These are phyloP conservation scores for Sarocladium oryzae DNA, from an alignment of 2,329 filamentous ascomycete genomes.

Conservation along the genomic window DNA sequence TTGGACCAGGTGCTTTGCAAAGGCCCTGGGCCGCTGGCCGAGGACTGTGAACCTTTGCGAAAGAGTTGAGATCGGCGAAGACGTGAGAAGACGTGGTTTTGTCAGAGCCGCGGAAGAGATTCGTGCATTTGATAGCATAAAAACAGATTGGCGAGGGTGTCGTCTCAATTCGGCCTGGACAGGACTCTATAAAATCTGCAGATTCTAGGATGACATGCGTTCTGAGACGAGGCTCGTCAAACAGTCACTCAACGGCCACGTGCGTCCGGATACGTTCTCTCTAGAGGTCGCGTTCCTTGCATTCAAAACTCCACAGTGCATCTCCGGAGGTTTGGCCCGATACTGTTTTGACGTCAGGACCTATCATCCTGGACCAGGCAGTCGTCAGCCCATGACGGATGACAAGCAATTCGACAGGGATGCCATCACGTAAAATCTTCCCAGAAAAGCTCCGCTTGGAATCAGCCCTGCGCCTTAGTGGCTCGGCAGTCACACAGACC, in stretches of 20 bases:
- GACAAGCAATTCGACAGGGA: not conserved
- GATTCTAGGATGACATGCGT: too few relatives aligned
- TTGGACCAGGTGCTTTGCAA: not conserved
- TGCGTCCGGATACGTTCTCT: too few relatives aligned
- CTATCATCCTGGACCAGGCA: not conserved
- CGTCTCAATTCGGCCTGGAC: too few relatives aligned
- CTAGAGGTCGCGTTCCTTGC: too few relatives aligned
- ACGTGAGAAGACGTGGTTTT: not conserved
- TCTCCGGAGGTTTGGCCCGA: not conserved
- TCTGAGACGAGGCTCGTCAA: too few relatives aligned
- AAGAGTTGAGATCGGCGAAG: not conserved
- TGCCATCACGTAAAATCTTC: conserved; percentile 2
- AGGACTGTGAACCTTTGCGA: not conserved
- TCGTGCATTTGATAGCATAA: too few relatives aligned
- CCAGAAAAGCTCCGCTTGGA: not conserved
- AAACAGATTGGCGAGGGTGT: too few relatives aligned
- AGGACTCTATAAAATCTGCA: too few relatives aligned
- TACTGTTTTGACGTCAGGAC: conserved; percentile 3
- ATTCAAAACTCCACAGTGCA: not conserved
- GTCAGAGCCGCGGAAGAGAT: not conserved
- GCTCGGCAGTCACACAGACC: conserved; percentile 4
- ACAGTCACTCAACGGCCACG: too few relatives aligned
- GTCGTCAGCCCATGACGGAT: conserved; percentile 9
- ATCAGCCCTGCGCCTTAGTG: not conserved
- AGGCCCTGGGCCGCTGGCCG: too few relatives aligned